Evolutionary conservation across 805 yeast species (phyloP), one percentile per base, ranked within the genome.

Genomic region (Ogataea trehalophila): DNA sequence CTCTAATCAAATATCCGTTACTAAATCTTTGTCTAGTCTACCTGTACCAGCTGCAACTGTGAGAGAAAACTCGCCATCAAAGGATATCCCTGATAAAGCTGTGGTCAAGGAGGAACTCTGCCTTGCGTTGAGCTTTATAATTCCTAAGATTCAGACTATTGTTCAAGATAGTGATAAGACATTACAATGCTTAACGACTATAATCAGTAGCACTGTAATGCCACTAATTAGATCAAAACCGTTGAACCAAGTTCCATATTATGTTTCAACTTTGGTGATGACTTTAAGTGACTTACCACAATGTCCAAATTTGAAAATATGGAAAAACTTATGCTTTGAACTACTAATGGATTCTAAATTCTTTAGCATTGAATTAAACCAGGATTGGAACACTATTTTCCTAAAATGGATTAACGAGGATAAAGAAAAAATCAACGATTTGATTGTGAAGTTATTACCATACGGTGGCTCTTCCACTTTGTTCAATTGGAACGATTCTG

Each of bases 291-390:
- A 50, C 48, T 65, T 55, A 75, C 69, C 56, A 57, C 64, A 53
- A 37, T 64, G 60, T 42, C 59, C 55, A 60, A 73, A 48, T 56
- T 66, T 65, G 49, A 84, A 75, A 58, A 71, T 66, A 2, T 87
- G 97, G 95, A 85, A 77, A 56, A 60, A 73, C 3, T 50, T 81
- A 20, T 74, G 90, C 1, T 70, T 69, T 38, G 98, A 92, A 42
- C 64, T 80, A 0, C 74, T 87, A 47, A 72, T 76, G 59, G 96
- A 87, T 59, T 49, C 72, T 11, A 68, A 69, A 18, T 81, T 88
- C 55, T 82, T 89, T 57, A 43, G 59, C 57, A 2, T 57, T 70
- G 33, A 58, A 58, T 43, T 52, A 41, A 64, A 65, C 42, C 51
- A 66, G 3, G 52, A 65, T 16, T 86, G 96, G 92, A 69, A 70